phyloP scores from a whole-genome alignment of 257 asterid species.

The Gardenia jasminoides region DNA sequence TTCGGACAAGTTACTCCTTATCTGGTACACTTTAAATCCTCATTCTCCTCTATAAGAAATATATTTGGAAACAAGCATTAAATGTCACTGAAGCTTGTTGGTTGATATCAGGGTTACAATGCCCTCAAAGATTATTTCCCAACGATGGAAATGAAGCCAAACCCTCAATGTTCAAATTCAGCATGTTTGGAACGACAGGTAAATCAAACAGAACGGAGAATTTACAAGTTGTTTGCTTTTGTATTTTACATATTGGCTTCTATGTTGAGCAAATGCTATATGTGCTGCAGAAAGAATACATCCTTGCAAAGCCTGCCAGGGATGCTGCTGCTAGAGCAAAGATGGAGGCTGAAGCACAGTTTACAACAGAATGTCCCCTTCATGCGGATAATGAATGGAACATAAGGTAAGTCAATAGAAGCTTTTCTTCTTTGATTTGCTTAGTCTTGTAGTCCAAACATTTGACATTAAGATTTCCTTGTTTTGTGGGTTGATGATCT shows the following conservation, averaged over 20 bases:
- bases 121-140: constrained; percentile 97
- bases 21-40: constrained; percentile 51
- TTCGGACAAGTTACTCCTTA: constrained; percentile 91
- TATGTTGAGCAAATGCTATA: neutral
- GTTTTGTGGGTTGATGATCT: neutral
- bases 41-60: neutral
- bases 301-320: constrained; percentile 74
- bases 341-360: constrained; percentile 50
- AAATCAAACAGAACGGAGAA: constrained; percentile 14
- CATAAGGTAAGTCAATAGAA: constrained; percentile 54
- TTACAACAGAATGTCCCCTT: constrained; percentile 52
- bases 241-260: neutral
- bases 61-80: neutral
- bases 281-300: constrained; percentile 65
- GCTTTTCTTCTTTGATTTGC: neutral
- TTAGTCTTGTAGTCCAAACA: neutral
- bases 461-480: neutral
- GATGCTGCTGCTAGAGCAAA: constrained; percentile 87
- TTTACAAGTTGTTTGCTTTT: constrained; percentile 1
- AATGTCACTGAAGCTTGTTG: neutral
- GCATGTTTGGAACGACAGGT: constrained; percentile 98
- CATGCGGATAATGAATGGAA: constrained; percentile 96
- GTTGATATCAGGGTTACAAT: constrained; percentile 74
- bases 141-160: constrained; percentile 97
- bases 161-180: constrained; percentile 89